These are phyloP conservation scores for Tulasnella calospora DNA, from an alignment of 768 basidiomycete genomes.

Conservation along the genomic window DNA sequence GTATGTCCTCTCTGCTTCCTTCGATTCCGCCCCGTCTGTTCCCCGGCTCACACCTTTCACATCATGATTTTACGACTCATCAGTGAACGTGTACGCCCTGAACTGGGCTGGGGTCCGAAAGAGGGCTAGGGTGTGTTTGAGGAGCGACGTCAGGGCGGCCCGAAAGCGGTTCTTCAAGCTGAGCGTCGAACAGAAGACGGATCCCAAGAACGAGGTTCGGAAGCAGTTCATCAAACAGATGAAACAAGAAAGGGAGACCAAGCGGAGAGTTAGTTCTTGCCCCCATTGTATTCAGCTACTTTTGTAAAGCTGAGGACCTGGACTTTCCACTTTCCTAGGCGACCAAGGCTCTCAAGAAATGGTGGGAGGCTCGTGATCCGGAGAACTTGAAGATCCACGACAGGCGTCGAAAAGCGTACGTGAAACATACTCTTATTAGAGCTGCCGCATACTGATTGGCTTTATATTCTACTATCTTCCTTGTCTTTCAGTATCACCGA, in stretches of 20 bases:
- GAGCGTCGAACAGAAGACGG: not conserved
- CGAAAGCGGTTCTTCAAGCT: not conserved
- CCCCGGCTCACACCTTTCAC: not conserved
- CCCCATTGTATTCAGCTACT: not conserved
- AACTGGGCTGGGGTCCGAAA: not conserved
- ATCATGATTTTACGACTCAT: not conserved
- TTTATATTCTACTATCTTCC: not conserved
- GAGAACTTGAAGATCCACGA: not conserved
- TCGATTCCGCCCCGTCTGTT: not conserved
- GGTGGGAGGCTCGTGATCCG: not conserved
- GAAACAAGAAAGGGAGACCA: not conserved
- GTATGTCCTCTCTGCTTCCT: not conserved
- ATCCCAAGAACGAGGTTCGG: not conserved
- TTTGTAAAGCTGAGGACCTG: not conserved
- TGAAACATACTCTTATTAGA: not conserved
- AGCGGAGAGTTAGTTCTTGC: not conserved
- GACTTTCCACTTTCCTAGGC: not conserved
- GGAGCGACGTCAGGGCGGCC: not conserved
- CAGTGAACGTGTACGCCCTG: not conserved
- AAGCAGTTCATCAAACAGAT: not conserved
- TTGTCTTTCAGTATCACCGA: not conserved
- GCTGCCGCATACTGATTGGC: not conserved
- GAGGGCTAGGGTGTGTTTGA: not conserved
- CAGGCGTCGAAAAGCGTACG: not conserved
- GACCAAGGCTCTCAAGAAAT: slow-evolving; percentile 1